Evolutionary conservation across 495 filamentous ascomycete species (phyloP).

Genomic region (Hypoxylon fuscum): DNA sequence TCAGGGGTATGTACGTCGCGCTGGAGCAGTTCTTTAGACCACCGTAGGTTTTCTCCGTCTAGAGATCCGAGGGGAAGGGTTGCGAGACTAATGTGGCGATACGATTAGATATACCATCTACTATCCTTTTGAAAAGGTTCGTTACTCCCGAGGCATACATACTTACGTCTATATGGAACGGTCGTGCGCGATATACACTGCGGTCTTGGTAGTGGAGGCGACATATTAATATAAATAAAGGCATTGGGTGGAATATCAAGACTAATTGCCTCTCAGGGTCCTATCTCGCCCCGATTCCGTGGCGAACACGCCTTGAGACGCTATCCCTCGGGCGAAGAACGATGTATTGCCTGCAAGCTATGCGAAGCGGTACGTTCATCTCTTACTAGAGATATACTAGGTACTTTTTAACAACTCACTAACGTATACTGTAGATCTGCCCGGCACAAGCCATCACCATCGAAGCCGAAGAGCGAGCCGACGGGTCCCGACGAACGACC

Average conservation of each 20-base stretch:
- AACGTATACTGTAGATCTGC: conserved; percentile 68
- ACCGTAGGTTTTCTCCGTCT: conserved; percentile 72
- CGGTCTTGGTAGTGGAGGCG: background rate
- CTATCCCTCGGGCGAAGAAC: conserved; percentile 96
- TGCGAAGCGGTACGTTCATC: conserved; percentile 78
- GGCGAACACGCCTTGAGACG: conserved; percentile 95
- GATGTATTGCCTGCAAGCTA: conserved; percentile 99
- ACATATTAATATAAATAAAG: background rate
- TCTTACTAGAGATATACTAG: background rate
- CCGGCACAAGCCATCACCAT: conserved; percentile 97
- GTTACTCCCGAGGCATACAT: conserved; percentile 9
- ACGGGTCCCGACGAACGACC: conserved; percentile 92
- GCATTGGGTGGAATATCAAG: background rate
- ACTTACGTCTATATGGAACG: background rate
- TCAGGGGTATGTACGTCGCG: conserved; percentile 96
- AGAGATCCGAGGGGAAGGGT: background rate
- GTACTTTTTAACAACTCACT: conserved; percentile 4
- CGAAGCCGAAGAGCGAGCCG: conserved; percentile 96
- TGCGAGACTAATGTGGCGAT: conserved; percentile 4
- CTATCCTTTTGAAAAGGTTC: conserved; percentile 95
- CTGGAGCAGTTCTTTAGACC: conserved; percentile 98
- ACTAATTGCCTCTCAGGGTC: conserved; percentile 62
- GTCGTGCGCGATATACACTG: conserved; percentile 25
- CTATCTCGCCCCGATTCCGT: conserved; percentile 96
- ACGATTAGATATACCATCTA: conserved; percentile 87